Base-by-base conservation (phyloP, 371 early-diverging fungal genomes). In the Actinomucor elegans region DNA sequence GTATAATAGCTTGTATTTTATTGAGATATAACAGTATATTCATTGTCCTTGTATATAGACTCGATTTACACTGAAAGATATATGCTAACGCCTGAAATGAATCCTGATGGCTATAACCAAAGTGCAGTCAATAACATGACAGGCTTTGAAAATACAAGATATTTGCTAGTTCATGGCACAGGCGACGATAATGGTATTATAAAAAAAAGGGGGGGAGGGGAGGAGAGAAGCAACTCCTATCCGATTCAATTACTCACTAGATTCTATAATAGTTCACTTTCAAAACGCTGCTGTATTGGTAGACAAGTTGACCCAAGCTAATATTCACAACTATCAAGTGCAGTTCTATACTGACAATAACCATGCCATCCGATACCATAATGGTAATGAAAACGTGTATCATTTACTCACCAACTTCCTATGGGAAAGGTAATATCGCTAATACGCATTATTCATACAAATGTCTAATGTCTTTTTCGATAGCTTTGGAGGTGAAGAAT, bases 51-150 rank as follows among this genome's bases (percentile, higher is more conserved):
- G n/a, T 12, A 23, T 33, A 7, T 27, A 73, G 94, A 97, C 65
- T 86, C 94, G 1, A 73, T 96, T 24, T 97, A 97, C 65, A 96
- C 97, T 0, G 98, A 97, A 69, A 76, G 98, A 48, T 97, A 93
- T 70, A 94, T 98, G 97, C 77, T 86, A 55, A 86, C 90, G 20
- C 96, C 95, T 8, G 46, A 75, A 40, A 28, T 69, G 46, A 97
- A 97, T 65, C 66, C 72, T 6, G 67, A 69, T 1, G 96, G 96
- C 2, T 97, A 96, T 70, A 67, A 67, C 29, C 35, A 73, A 23
- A 88, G 90, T 38, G 86, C 92, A 0, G 85, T 97, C 1, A 66
- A 60, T 36, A 86, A 90, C 44, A 86, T 90, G 84, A 80, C 77
- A 0, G 93, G 91, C 0, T 96, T 97, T 64, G 67, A 79, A 18